These are phyloP conservation scores for Saccharomycopsis hybrid DNA, from an alignment of 1,139 yeast species.

Conservation along the genomic window DNA sequence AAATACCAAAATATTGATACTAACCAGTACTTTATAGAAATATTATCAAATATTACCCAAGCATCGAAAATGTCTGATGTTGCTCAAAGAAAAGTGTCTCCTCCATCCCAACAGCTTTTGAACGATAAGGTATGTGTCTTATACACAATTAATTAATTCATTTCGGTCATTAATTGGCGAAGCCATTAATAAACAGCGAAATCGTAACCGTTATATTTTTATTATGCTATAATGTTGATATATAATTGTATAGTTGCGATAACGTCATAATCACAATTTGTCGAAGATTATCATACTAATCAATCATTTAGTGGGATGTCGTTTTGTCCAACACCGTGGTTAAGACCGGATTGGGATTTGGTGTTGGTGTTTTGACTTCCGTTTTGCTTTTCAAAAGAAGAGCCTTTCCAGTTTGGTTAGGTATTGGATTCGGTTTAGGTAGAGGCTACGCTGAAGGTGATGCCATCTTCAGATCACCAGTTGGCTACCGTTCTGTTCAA, in stretches of 20 bases:
- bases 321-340: slow-evolving; percentile 91
- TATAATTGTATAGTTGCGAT: no score
- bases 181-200: no score
- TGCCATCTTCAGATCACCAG: slow-evolving; percentile 81
- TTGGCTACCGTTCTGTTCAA: slow-evolving; percentile 67
- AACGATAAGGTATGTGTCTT: slow-evolving; percentile 67
- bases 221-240: no score
- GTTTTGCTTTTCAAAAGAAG: slow-evolving; percentile 88
- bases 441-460: slow-evolving; percentile 98
- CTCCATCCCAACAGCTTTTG: slow-evolving; percentile 63
- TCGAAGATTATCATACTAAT: no score
- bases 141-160: no score
- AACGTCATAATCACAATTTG: no score
- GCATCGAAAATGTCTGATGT: slow-evolving; percentile 28
- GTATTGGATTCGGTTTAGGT: slow-evolving; percentile 93
- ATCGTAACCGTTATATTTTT: no score
- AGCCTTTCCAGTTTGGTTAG: slow-evolving; percentile 95
- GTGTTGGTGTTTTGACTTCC: slow-evolving; percentile 94
- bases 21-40: no score
- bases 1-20: no score
- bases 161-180: no score
- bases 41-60: no score
- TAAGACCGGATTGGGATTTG: slow-evolving; percentile 96
- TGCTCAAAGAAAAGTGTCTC: slow-evolving; percentile 27
- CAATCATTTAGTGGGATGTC: slow-evolving; percentile 69